phyloP scores from a whole-genome alignment of 2,329 filamentous ascomycete genomes.

The Arthrobotrys musiformis region DNA sequence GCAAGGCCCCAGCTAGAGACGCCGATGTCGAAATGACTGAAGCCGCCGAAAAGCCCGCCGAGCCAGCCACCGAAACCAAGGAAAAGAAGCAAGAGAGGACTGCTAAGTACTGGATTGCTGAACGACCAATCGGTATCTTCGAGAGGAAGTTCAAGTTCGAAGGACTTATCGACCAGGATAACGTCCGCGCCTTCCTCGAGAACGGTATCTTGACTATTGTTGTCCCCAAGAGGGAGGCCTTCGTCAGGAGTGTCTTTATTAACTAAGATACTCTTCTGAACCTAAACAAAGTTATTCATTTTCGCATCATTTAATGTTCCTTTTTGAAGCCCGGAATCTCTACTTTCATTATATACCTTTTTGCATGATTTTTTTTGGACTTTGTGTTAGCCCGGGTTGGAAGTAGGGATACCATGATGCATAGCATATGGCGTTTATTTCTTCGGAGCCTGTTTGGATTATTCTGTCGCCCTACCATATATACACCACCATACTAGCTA shows the following conservation, averaged over 20 bases:
- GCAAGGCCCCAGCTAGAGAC: constrained; percentile 55
- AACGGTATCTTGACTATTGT: constrained; percentile 73
- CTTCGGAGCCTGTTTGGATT: constrained; percentile 10
- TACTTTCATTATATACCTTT: constrained; percentile 2
- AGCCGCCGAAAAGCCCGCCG: constrained; percentile 61
- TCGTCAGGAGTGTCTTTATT: constrained; percentile 45
- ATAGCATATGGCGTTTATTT: constrained; percentile 52
- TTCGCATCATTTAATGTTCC: neutral
- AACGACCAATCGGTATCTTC: constrained; percentile 75
- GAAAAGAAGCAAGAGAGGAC: constrained; percentile 60
- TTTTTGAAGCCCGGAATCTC: constrained; percentile 9
- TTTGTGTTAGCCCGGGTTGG: constrained; percentile 7
- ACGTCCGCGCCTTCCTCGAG: constrained; percentile 72
- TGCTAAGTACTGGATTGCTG: constrained; percentile 76
- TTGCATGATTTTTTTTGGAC: too few relatives aligned
- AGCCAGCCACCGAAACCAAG: constrained; percentile 58
- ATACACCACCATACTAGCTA: constrained; percentile 39
- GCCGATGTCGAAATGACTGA: constrained; percentile 51
- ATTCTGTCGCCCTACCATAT: neutral
- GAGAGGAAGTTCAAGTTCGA: constrained; percentile 76
- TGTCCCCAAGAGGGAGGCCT: constrained; percentile 72
- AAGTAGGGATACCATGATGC: constrained; percentile 49
- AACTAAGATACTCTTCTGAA: constrained; percentile 18
- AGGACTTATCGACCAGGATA: constrained; percentile 71
- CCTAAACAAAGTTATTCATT: constrained; percentile 16